Evolutionary conservation across 23 red algal species (phyloP).

Genomic region (Gracilaria vermiculophylla): DNA sequence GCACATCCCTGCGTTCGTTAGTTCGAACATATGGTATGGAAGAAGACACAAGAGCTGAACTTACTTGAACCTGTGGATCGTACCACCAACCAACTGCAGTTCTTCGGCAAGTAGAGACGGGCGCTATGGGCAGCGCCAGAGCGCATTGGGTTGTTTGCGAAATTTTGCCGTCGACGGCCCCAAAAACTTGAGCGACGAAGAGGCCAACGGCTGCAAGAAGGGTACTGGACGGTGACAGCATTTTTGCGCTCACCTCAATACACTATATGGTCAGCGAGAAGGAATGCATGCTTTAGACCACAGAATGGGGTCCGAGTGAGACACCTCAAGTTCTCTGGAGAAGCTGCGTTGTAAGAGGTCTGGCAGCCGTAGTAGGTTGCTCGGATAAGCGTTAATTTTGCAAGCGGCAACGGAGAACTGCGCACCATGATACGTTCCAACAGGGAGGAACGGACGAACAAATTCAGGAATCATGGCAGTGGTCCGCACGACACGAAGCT

Average conservation of each 20-base stretch:
- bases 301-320: background rate
- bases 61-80: background rate
- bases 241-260: background rate
- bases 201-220: background rate
- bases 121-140: background rate
- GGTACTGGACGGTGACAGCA: background rate
- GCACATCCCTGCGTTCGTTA: background rate
- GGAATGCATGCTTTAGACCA: background rate
- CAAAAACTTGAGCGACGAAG: background rate
- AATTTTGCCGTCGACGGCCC: background rate
- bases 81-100: constrained; percentile 8
- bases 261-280: too few species aligned
- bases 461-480: too few species aligned
- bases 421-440: too few species aligned
- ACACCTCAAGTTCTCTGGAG: too few species aligned
- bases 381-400: too few species aligned
- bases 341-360: too few species aligned
- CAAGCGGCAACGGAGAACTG: too few species aligned
- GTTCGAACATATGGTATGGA: background rate
- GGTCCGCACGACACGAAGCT: too few species aligned
- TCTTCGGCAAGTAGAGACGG: background rate
- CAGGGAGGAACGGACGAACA: too few species aligned
- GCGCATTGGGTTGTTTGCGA: background rate
- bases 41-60: background rate
- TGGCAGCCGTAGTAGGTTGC: too few species aligned